phyloP scores from a whole-genome alignment of 2,329 filamentous ascomycete species.

The Colletotrichum endophyticum region DNA sequence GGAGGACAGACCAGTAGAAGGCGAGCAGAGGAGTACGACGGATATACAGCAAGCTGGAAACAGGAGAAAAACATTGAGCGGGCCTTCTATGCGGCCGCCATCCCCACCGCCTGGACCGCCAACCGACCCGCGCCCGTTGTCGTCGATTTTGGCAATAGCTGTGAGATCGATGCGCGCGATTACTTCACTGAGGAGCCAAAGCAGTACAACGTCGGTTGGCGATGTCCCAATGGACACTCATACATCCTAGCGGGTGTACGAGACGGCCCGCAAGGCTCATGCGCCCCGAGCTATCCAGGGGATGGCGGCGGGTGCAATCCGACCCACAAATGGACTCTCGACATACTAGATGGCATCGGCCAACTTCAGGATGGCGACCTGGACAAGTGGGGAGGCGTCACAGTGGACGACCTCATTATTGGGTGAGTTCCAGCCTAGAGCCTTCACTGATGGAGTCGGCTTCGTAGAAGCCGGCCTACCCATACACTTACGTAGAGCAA shows the following conservation, averaged over 20 bases:
- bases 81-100: background rate
- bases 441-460: background rate
- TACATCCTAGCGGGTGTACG: background rate
- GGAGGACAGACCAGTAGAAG: background rate
- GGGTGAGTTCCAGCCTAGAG: background rate
- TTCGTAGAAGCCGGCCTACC: background rate
- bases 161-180: background rate
- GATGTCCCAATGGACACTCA: background rate
- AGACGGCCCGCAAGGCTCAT: background rate
- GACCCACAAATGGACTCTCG: background rate
- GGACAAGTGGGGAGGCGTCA: background rate
- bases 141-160: background rate
- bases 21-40: background rate
- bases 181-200: background rate
- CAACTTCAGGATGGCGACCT: background rate
- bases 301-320: background rate
- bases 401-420: background rate
- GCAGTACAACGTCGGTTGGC: background rate
- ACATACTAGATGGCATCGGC: background rate
- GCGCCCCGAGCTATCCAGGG: background rate
- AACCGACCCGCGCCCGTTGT: conserved; percentile 1
- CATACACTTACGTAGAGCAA: background rate
- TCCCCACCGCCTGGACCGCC: background rate
- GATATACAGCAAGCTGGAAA: background rate
- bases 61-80: background rate